Conservation (phyloP, 2,329 filamentous ascomycete genomes). For the Trichoderma hamatum region DNA sequence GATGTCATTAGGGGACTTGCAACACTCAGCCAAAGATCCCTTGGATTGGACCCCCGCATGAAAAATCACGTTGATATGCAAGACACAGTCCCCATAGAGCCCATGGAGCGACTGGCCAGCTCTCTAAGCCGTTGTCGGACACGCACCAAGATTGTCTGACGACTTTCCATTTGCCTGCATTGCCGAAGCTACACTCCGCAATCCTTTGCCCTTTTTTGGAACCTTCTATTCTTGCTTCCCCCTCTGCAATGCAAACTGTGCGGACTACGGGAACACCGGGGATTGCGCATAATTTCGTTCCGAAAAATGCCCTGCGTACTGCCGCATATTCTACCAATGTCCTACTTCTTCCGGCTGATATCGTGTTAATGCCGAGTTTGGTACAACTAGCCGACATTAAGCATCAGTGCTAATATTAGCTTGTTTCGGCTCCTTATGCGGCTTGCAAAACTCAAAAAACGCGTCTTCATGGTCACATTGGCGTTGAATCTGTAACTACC, state of each 20-base stretch:
- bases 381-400: constrained; percentile 15
- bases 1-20: constrained; percentile 23
- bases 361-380: constrained; percentile 15
- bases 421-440: constrained; percentile 24
- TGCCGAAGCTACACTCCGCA: not conserved
- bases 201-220: not conserved
- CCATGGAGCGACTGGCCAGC: not conserved
- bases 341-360: constrained; percentile 13
- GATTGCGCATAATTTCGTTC: constrained; percentile 11
- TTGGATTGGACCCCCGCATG: constrained; percentile 12
- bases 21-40: constrained; percentile 9
- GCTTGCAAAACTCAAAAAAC: constrained; percentile 1
- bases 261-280: not conserved
- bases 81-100: constrained; percentile 2
- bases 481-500: not conserved
- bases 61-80: constrained; percentile 13
- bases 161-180: not conserved
- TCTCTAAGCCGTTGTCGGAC: not conserved
- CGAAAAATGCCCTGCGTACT: constrained; percentile 2
- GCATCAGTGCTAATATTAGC: constrained; percentile 20
- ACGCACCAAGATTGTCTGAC: not conserved
- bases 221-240: not conserved
- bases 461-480: constrained; percentile 12
- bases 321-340: not conserved
- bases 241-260: not conserved